Base-by-base conservation (phyloP, 306 rosid species). In the Dryas alaskensis region DNA sequence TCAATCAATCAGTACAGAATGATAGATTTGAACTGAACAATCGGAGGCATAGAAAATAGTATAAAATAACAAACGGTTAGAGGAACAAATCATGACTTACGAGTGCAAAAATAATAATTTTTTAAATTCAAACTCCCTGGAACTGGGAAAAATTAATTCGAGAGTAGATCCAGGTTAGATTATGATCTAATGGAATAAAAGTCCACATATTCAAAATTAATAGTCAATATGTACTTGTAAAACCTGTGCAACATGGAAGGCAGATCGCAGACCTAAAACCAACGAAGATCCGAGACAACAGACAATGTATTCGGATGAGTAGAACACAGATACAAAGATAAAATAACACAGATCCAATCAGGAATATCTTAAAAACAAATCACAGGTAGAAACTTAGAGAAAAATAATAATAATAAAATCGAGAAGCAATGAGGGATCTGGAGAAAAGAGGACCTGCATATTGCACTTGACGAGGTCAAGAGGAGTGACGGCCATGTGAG, bases 381-480 rank as follows among this genome's bases (percentile, higher is more conserved):
- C 52, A 4, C 44, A 5, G 4, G 50, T 3, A 72, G 43, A 6
- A 14, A n/a, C 5, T 43, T 4, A 19, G 5, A 25, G 10, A 51
- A 0, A 16, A n/a, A 60, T 19, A 25, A 11, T 13, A 0, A 17
- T 4, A 58, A 50, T 10, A 3, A 68, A 51, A 37, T 51, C 0
- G 6, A 50, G 10, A 3, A 40, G 6, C 5, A n/a, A 4, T 37
- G 5, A 59, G 51, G 80, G 87, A 85, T 86, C 85, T 31, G 69
- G 59, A 53, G 62, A 54, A 52, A 52, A 7, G 7, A 42, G 37
- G 37, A 74, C 98, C 99, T 92, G 99, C 97, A 95, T 95, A 79
- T 95, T 95, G 77, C 99, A 95, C 83, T 92, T 95, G 87, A 95
- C 97, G 6, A 95, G 85, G 70, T 95, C 99, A 75, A 92, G 99